Evolutionary conservation across 2,329 filamentous ascomycete species (phyloP), one percentile per base, ranked within the genome.

Genomic region (Canariomyces notabilis): DNA sequence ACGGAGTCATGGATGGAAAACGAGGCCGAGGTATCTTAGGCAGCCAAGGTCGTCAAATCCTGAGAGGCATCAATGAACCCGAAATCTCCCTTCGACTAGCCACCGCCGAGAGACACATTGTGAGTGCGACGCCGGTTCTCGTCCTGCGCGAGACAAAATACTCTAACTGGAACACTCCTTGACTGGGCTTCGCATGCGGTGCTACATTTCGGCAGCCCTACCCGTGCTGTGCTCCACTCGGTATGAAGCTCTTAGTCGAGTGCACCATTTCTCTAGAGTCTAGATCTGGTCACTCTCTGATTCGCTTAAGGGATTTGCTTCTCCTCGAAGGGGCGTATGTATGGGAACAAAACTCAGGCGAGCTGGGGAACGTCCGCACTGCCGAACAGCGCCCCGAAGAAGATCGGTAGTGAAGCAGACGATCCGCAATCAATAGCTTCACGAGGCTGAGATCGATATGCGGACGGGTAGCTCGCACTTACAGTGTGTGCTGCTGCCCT

Each of bases 361-460:
- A n/a, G n/a, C n/a, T n/a, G n/a, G n/a, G n/a, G n/a, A n/a, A n/a
- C n/a, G n/a, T n/a, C n/a, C n/a, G n/a, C n/a, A 29, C 26, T 29
- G 8, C 26, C 9, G 11, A 9, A 8, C 26, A 29, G 26, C 26
- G 14, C 9, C 26, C 26, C 14, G 4, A 29, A 29, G n/a, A 18
- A n/a, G 33, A 48, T 37, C 21, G 36, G n/a, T n/a, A n/a, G n/a
- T n/a, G n/a, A n/a, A n/a, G n/a, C n/a, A n/a, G 37, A 43, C 46
- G 48, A 52, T 52, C 50, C 32, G 36, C 48, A 42, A 42, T 18
- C 34, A 15, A 36, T 43, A 38, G 34, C 41, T 36, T 44, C 32
- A 34, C 26, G 31, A 46, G 45, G 33, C 45, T 42, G 44, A 48
- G 46, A 52, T 49, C 44, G 40, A n/a, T n/a, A n/a, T n/a, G 29